Evolutionary conservation across 352 stramenopile genomes (phyloP).

Genomic region (Phytophthora brassicae): DNA sequence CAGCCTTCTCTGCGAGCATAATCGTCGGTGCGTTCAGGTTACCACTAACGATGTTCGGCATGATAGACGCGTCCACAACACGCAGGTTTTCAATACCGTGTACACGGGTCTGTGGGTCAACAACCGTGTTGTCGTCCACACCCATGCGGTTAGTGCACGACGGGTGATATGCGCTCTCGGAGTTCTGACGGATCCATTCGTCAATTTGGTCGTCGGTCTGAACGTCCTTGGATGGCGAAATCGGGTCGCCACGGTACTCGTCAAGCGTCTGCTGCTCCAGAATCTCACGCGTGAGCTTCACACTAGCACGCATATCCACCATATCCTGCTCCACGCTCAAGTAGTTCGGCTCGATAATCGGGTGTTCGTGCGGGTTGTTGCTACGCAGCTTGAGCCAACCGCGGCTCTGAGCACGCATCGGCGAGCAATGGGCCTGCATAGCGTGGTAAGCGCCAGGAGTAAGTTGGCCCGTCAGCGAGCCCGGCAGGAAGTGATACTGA

Average conservation of each 20-base stretch:
- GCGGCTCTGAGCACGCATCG: conserved; percentile 86
- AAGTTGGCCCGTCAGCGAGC: conserved; percentile 52
- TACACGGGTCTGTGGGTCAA: conserved; percentile 87
- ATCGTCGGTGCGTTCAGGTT: conserved; percentile 95
- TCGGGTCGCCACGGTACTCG: conserved; percentile 76
- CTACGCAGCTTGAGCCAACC: conserved; percentile 82
- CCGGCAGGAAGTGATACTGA: conserved; percentile 91
- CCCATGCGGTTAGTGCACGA: conserved; percentile 92
- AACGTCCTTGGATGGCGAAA: conserved; percentile 67
- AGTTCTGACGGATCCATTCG: conserved; percentile 82
- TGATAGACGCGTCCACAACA: conserved; percentile 92
- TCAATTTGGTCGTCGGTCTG: conserved; percentile 79
- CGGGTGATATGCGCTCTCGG: conserved; percentile 88
- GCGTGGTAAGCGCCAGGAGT: conserved; percentile 53
- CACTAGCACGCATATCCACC: conserved; percentile 73
- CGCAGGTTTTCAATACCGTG: conserved; percentile 87
- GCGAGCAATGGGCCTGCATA: conserved; percentile 88
- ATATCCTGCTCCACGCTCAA: conserved; percentile 80
- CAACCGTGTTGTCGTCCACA: conserved; percentile 79
- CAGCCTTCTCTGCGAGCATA: conserved; percentile 93
- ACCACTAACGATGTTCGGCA: conserved; percentile 93
- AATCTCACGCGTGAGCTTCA: conserved; percentile 85
- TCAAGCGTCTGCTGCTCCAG: conserved; percentile 87
- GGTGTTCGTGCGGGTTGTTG: conserved; percentile 69
- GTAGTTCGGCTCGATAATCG: conserved; percentile 90